A percentile compares a stretch with the other conserved stretches of the same genome.
Conservation (phyloP, 2,329 filamentous ascomycete genomes). For the Aphanoascus verrucosus region DNA sequence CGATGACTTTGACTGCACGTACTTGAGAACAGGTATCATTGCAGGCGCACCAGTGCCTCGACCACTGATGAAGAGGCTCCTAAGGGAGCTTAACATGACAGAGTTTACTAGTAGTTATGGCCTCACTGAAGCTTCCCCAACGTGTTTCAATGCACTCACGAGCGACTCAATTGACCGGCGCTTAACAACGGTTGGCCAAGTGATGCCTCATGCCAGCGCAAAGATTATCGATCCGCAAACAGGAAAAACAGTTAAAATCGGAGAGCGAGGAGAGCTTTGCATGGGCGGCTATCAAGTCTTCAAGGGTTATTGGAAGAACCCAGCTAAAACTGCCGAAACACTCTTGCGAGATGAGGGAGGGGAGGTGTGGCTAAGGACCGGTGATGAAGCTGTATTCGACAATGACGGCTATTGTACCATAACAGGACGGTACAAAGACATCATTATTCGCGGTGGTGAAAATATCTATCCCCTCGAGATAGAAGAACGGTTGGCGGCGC, state of each 20-base stretch:
- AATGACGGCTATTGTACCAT: slow-evolving; percentile 57
- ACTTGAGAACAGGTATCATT: slow-evolving; percentile 64
- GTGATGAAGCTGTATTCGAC: slow-evolving; percentile 46
- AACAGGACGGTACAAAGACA: slow-evolving; percentile 67
- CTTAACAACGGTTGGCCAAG: slow-evolving; percentile 61
- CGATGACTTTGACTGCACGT: slow-evolving; percentile 38
- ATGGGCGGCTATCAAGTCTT: slow-evolving; percentile 67
- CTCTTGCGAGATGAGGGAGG: slow-evolving; percentile 53
- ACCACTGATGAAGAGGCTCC: slow-evolving; percentile 62
- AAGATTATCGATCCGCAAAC: slow-evolving; percentile 61
- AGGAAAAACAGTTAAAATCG: slow-evolving; percentile 56
- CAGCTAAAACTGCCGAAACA: slow-evolving; percentile 62
- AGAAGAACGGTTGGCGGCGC: slow-evolving; percentile 58
- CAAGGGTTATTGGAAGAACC: slow-evolving; percentile 53
- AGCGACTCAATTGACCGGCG: slow-evolving; percentile 57
- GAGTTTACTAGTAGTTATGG: slow-evolving; percentile 62
- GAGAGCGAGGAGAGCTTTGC: slow-evolving; percentile 61
- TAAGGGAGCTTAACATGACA: slow-evolving; percentile 61
- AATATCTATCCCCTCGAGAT: slow-evolving; percentile 67
- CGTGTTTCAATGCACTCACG: slow-evolving; percentile 69
- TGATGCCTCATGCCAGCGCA: slow-evolving; percentile 64
- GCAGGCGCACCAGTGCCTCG: slow-evolving; percentile 67
- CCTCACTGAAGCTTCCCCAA: slow-evolving; percentile 67
- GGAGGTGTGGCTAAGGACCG: slow-evolving; percentile 54
- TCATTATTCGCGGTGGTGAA: slow-evolving; percentile 65